phyloP scores from a whole-genome alignment of 2,329 filamentous ascomycete genomes.

The Pezizomycotina sp. region DNA sequence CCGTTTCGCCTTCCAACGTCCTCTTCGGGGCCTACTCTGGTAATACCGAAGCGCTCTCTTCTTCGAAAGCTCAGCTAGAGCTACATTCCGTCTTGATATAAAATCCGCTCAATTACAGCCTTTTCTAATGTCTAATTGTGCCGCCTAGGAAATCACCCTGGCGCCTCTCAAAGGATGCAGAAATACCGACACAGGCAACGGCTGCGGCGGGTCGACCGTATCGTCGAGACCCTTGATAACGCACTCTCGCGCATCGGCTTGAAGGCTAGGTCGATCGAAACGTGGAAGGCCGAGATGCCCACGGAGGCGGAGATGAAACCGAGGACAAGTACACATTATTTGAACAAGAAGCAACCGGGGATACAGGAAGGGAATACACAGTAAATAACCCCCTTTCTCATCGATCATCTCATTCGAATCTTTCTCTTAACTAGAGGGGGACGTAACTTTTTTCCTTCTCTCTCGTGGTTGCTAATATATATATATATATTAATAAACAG shows the following conservation, averaged over 20 bases:
- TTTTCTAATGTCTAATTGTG: conserved; percentile 3
- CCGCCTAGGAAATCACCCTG: conserved; percentile 72
- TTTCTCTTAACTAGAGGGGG: conserved; percentile 1
- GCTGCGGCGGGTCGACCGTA: conserved; percentile 65
- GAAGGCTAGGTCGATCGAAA: conserved; percentile 57
- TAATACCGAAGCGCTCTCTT: conserved; percentile 29
- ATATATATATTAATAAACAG: conserved; percentile 32
- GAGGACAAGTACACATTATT: conserved; percentile 96
- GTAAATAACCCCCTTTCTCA: conserved; percentile 41
- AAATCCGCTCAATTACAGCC: too few relatives aligned
- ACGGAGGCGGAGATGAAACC: conserved; percentile 89
- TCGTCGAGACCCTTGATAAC: conserved; percentile 67
- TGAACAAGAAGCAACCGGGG: conserved; percentile 86
- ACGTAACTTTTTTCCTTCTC: conserved; percentile 7
- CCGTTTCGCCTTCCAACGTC: conserved; percentile 62
- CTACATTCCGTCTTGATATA: neutral
- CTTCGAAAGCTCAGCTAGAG: too few relatives aligned
- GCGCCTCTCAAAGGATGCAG: conserved; percentile 79
- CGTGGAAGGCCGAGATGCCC: conserved; percentile 94
- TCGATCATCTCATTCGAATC: neutral
- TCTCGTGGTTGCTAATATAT: conserved; percentile 11
- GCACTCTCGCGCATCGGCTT: conserved; percentile 59
- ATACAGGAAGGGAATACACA: conserved; percentile 95
- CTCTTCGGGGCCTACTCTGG: conserved; percentile 72
- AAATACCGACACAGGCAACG: conserved; percentile 75